phyloP scores from a whole-genome alignment of 225 moss, liverwort and hornwort species.

The Rhytidiadelphus loreus region DNA sequence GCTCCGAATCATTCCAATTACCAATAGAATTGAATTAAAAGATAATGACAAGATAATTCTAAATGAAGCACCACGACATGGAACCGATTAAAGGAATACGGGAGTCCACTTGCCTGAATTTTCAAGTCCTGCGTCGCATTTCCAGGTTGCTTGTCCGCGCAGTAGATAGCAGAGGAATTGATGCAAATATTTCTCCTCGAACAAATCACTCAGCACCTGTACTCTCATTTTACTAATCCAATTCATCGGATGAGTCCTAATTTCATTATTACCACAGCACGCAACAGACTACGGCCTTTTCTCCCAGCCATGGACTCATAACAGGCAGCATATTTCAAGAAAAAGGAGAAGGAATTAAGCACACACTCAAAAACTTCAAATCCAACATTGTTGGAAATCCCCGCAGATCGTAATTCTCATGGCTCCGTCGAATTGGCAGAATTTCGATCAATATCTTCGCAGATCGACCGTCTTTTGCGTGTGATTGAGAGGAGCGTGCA shows the following conservation, averaged over 20 bases:
- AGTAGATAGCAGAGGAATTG: neutral
- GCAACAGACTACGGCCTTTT: neutral
- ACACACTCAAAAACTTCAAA: neutral
- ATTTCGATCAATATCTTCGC: neutral
- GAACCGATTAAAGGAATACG: neutral
- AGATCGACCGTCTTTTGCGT: neutral
- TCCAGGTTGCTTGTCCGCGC: neutral
- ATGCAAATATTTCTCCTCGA: neutral
- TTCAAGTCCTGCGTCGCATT: neutral
- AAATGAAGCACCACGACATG: neutral
- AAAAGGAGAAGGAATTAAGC: neutral
- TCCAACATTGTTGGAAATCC: neutral
- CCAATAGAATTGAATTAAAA: neutral
- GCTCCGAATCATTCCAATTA: neutral
- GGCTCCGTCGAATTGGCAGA: neutral
- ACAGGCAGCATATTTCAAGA: neutral
- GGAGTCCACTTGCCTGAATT: neutral
- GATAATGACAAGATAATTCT: neutral
- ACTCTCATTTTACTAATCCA: neutral
- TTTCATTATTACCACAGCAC: neutral
- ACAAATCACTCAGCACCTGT: neutral
- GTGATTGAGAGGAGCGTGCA: neutral
- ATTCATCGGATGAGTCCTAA: neutral
- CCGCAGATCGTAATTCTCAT: neutral
- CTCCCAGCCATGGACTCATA: neutral